These are phyloP conservation scores for Lagerstroemia fauriei DNA, from an alignment of 441 rosid genomes.

Conservation along the genomic window DNA sequence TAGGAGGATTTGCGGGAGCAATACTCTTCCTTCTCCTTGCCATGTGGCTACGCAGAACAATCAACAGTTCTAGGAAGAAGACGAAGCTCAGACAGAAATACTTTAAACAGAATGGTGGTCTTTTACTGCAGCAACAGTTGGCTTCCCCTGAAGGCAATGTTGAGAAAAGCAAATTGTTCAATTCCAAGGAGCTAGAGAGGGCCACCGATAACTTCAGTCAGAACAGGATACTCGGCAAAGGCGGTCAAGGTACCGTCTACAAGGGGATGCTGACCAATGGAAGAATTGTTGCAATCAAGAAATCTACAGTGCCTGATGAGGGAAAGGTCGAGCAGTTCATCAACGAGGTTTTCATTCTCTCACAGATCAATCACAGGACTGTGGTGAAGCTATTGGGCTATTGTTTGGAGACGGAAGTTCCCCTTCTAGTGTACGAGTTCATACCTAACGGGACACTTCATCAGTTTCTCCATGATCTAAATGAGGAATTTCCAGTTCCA, in stretches of 20 bases:
- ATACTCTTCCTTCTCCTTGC: no score
- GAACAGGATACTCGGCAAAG: neutral
- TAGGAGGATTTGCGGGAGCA: no score
- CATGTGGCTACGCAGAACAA: no score
- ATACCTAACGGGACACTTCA: neutral
- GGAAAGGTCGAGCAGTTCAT: neutral
- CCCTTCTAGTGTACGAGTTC: conserved; percentile 1
- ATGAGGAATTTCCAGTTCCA: neutral
- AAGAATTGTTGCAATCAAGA: neutral
- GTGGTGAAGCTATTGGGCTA: neutral
- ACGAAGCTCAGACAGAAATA: no score
- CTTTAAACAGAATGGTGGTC: neutral
- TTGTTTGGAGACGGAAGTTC: neutral
- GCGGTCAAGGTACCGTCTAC: conserved; percentile 2
- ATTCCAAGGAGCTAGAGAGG: neutral
- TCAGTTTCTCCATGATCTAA: neutral
- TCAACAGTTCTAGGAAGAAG: no score
- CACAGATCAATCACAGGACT: neutral
- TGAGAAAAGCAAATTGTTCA: neutral
- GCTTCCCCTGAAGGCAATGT: neutral
- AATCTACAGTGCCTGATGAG: neutral
- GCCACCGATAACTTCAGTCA: neutral
- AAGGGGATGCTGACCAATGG: conserved; percentile 2
- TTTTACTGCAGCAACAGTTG: neutral
- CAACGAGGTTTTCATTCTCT: conserved; percentile 5